These are phyloP conservation scores for Trichoderma sp. DNA, from an alignment of 2,329 filamentous ascomycete genomes.

Conservation along the genomic window DNA sequence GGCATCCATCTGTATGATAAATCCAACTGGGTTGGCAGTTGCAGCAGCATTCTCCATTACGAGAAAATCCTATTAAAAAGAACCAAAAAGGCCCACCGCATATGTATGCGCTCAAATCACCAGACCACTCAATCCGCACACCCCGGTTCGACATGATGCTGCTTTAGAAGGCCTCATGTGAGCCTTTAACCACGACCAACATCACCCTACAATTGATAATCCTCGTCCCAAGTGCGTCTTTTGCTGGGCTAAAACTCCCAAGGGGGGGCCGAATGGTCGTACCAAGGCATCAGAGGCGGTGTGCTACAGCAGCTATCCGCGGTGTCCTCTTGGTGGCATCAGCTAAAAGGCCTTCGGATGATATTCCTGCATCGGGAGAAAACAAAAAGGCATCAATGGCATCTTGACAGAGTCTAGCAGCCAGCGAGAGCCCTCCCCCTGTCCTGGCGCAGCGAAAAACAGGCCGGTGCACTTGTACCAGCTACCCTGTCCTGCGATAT, in stretches of 20 bases:
- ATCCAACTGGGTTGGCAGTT: not conserved
- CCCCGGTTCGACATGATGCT: not conserved
- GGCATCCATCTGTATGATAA: not conserved
- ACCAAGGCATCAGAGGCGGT: constrained; percentile 12
- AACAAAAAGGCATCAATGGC: not conserved
- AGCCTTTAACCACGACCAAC: not conserved
- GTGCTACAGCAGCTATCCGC: constrained; percentile 18
- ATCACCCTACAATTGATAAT: not conserved
- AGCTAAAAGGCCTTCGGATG: not conserved
- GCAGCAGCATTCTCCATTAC: not conserved
- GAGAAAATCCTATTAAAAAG: not conserved
- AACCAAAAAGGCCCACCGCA: not conserved
- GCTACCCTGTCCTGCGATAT: constrained; percentile 3
- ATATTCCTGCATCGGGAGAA: not conserved
- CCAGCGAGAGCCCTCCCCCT: not conserved
- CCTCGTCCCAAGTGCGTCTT: not conserved
- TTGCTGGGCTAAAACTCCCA: not conserved
- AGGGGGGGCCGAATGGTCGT: not conserved
- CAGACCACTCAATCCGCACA: not conserved
- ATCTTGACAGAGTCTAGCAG: not conserved
- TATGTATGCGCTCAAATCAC: constrained; percentile 14
- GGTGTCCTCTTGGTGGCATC: not conserved
- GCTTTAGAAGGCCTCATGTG: not conserved
- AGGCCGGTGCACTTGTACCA: not conserved
- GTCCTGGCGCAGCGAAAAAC: not conserved